Conservation (phyloP, 176 grass and related monocot genomes). For the Neostapfia colusana region DNA sequence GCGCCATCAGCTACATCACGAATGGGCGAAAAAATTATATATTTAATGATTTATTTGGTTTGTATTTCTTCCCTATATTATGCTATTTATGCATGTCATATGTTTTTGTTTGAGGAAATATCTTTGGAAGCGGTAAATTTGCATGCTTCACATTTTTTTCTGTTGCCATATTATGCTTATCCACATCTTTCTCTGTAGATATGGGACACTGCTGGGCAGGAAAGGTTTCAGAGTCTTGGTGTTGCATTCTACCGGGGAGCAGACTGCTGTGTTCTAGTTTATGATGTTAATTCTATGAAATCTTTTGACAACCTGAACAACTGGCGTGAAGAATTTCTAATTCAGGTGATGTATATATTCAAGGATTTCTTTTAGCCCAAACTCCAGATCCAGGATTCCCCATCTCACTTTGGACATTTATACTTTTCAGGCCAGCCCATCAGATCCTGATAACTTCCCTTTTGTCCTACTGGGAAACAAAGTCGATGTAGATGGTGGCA, state of each 20-base stretch:
- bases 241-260: constrained; percentile 91
- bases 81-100: not conserved
- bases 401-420: constrained; percentile 26
- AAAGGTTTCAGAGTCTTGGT: constrained; percentile 89
- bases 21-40: not conserved
- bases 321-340: constrained; percentile 88
- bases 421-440: constrained; percentile 66
- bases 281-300: constrained; percentile 82
- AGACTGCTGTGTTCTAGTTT: constrained; percentile 87
- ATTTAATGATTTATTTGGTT: not conserved
- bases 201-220: constrained; percentile 92
- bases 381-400: not conserved
- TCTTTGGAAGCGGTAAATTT: not conserved
- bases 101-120: not conserved
- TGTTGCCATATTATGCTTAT: constrained; percentile 3
- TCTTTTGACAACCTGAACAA: constrained; percentile 87
- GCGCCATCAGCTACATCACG: not conserved
- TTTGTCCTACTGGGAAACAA: constrained; percentile 90
- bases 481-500: constrained; percentile 77
- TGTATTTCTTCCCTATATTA: not conserved
- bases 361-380: not conserved
- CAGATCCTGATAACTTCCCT: constrained; percentile 85
- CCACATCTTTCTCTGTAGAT: constrained; percentile 48
- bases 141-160: not conserved
- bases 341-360: constrained; percentile 58